Conservation (phyloP, 139 green algal species). For the Nannochloris sp. region DNA sequence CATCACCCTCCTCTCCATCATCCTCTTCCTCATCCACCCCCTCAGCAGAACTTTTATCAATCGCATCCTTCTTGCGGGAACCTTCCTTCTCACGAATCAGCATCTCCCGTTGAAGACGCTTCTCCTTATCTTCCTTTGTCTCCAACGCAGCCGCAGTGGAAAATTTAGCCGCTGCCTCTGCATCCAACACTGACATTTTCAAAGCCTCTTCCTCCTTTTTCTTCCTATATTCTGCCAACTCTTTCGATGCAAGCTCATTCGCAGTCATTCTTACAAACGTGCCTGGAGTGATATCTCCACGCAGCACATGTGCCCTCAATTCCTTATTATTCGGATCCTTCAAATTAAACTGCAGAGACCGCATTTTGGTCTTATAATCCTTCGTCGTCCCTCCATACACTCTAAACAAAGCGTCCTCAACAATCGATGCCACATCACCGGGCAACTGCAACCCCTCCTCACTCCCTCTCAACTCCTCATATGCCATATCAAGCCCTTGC, state of each 20-base stretch:
- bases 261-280: constrained; percentile 39
- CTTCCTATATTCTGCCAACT: constrained; percentile 60
- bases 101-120: neutral
- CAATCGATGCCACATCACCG: neutral
- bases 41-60: neutral
- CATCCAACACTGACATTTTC: constrained; percentile 63
- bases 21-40: neutral
- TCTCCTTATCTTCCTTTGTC: constrained; percentile 10
- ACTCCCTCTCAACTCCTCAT: neutral
- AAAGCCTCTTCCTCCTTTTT: constrained; percentile 61
- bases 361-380: constrained; percentile 67
- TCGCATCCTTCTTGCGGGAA: neutral
- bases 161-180: constrained; percentile 48
- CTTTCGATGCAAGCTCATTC: constrained; percentile 50
- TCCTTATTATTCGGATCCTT: constrained; percentile 49
- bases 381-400: constrained; percentile 18
- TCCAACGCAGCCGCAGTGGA: constrained; percentile 47
- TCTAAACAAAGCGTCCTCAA: constrained; percentile 5
- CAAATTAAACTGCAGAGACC: constrained; percentile 63
- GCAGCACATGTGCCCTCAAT: constrained; percentile 27
- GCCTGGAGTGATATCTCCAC: constrained; percentile 22
- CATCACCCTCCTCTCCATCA: neutral
- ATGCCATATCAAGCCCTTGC: neutral
- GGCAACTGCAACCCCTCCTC: neutral
- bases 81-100: neutral